A percentile compares a stretch with the other conserved stretches of the same genome.
phyloP scores from a whole-genome alignment of 75 land plant species.

The Pinus taeda region DNA sequence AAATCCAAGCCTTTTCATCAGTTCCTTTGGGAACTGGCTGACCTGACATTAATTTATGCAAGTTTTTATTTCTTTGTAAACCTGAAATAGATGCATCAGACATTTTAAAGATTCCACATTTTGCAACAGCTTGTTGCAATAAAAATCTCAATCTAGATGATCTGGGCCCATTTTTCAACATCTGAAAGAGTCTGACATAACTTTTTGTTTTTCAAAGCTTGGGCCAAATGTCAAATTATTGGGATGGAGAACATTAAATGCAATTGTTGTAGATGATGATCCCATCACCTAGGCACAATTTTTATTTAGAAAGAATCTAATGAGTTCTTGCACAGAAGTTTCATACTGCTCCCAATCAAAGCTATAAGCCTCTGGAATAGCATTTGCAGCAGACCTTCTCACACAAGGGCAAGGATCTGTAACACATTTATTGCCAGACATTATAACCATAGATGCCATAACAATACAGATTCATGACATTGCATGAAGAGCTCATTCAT shows the following conservation, averaged over 20 bases:
- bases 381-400: slow-evolving; percentile 91
- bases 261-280: slow-evolving; percentile 68
- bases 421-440: slow-evolving; percentile 75
- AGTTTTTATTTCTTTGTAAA: slow-evolving; percentile 1
- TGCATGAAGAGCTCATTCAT: slow-evolving; percentile 94
- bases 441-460: slow-evolving; percentile 74
- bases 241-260: slow-evolving; percentile 77
- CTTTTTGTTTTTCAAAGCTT: slow-evolving; percentile 51
- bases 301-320: slow-evolving; percentile 74
- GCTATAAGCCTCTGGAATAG: slow-evolving; percentile 70
- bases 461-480: slow-evolving; percentile 96
- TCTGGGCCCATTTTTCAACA: slow-evolving; percentile 99
- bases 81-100: slow-evolving; percentile 33
- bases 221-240: slow-evolving; percentile 58
- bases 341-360: slow-evolving; percentile 59
- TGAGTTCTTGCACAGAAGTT: slow-evolving; percentile 70
- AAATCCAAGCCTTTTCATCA: slow-evolving; percentile 29
- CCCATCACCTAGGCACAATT: slow-evolving; percentile 87
- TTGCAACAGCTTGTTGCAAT: slow-evolving; percentile 71
- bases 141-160: slow-evolving; percentile 76
- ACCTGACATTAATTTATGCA: too few relatives aligned
- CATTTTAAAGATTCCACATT: slow-evolving; percentile 57
- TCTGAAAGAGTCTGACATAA: slow-evolving; percentile 72
- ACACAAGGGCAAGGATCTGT: slow-evolving; percentile 94
- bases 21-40: too few relatives aligned